phyloP scores from a whole-genome alignment of 305 asterid species.

The Fraxinus sp. region DNA sequence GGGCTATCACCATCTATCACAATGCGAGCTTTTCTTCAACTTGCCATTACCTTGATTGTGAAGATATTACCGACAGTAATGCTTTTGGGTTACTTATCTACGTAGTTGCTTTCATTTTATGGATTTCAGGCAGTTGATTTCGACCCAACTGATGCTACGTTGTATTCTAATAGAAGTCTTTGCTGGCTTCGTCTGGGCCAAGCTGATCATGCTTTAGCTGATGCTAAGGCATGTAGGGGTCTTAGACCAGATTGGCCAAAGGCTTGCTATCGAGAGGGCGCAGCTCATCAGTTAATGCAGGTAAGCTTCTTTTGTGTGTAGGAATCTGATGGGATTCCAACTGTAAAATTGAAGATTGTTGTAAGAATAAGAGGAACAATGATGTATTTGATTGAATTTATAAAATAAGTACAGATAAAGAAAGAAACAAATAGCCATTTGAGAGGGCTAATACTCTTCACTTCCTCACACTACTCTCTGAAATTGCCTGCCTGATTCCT shows the following conservation, averaged over 20 bases:
- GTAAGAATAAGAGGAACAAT: neutral
- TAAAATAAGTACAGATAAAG: neutral
- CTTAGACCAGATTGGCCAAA: slow-evolving; percentile 95
- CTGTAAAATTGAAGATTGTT: neutral
- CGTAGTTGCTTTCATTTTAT: neutral
- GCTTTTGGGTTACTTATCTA: neutral
- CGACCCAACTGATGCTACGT: slow-evolving; percentile 73
- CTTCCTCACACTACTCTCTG: too few species aligned
- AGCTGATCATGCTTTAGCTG: slow-evolving; percentile 77
- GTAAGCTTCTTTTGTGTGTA: slow-evolving; percentile 24
- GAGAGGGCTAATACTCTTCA: neutral
- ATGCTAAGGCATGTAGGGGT: slow-evolving; percentile 75
- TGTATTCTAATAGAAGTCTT: slow-evolving; percentile 64
- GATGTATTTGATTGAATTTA: neutral
- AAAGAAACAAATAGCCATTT: neutral
- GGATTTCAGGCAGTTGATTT: slow-evolving; percentile 77
- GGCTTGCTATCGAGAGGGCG: slow-evolving; percentile 95
- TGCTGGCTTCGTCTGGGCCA: slow-evolving; percentile 90
- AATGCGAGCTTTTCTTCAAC: neutral
- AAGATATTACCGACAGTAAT: neutral
- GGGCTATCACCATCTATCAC: neutral
- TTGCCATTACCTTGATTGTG: neutral
- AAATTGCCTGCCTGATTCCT: neutral
- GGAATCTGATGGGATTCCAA: neutral
- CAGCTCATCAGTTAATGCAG: slow-evolving; percentile 81